These are phyloP conservation scores for Macrolepiota albuminosa DNA, from an alignment of 768 basidiomycete genomes.

Conservation along the genomic window DNA sequence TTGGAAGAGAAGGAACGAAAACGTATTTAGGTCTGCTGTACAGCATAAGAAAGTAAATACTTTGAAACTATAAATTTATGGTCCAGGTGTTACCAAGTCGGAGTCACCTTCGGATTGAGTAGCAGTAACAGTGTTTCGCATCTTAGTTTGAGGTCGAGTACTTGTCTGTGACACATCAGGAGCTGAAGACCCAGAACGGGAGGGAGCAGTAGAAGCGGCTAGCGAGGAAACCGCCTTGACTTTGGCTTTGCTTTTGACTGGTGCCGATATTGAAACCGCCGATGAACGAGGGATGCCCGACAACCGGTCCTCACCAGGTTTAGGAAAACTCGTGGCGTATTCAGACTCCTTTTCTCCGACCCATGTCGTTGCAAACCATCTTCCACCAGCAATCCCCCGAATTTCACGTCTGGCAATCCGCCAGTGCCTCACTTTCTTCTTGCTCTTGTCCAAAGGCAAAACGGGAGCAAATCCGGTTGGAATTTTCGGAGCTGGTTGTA, in stretches of 20 bases:
- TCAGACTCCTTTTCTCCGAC: conserved; percentile 81
- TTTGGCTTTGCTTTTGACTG: conserved; percentile 39
- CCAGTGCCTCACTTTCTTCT: conserved; percentile 66
- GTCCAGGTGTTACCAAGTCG: conserved; percentile 31
- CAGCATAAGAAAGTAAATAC: background rate
- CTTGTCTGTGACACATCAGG: conserved; percentile 35
- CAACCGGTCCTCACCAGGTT: conserved; percentile 28
- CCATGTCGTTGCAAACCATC: conserved; percentile 79
- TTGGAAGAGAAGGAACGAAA: background rate
- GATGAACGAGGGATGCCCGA: conserved; percentile 32
- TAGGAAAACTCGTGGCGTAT: conserved; percentile 33
- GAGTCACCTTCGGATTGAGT: conserved; percentile 46
- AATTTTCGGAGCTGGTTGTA: conserved; percentile 77
- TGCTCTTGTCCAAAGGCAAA: conserved; percentile 60
- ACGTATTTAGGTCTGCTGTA: background rate
- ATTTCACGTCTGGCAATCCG: conserved; percentile 71
- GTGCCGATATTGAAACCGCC: conserved; percentile 41
- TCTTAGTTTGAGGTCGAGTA: conserved; percentile 55
- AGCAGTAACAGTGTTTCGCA: conserved; percentile 58
- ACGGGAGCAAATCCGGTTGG: conserved; percentile 64
- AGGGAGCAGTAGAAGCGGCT: conserved; percentile 47
- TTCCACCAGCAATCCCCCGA: conserved; percentile 76
- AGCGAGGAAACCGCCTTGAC: conserved; percentile 34
- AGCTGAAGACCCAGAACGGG: conserved; percentile 51
- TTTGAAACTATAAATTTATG: conserved; percentile 14